A percentile compares a stretch with the other conserved stretches of the same genome.
Evolutionary conservation across 75 land plant genomes (phyloP).

Genomic region (Sequoia sempervirens): DNA sequence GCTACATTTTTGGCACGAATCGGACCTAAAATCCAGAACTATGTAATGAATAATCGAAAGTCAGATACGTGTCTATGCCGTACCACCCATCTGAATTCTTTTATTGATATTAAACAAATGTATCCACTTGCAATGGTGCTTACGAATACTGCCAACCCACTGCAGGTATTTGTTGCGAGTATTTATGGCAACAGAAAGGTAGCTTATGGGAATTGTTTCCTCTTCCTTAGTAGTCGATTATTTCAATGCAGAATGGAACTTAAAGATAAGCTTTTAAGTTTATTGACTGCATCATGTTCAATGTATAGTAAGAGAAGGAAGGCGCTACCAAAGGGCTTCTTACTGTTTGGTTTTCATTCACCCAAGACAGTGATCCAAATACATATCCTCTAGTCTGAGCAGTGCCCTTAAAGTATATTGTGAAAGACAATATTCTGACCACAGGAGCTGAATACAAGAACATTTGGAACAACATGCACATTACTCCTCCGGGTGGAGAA

Average conservation of each 20-base stretch:
- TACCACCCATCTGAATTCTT: neutral
- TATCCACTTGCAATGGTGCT: neutral
- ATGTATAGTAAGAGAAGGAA: neutral
- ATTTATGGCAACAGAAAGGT: neutral
- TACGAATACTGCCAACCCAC: neutral
- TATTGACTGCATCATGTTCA: neutral
- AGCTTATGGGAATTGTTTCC: neutral
- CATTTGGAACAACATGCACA: slow-evolving; percentile 53
- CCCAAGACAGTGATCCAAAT: slow-evolving; percentile 76
- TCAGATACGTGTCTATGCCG: neutral
- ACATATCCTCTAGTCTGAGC: slow-evolving; percentile 36
- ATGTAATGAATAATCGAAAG: no score
- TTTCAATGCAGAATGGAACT: neutral
- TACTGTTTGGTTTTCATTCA: slow-evolving; percentile 2
- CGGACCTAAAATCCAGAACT: no score
- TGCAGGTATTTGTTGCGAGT: neutral
- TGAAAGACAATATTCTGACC: slow-evolving; percentile 50
- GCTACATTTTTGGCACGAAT: no score
- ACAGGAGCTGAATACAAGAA: slow-evolving; percentile 38
- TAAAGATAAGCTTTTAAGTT: neutral
- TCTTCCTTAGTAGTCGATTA: neutral
- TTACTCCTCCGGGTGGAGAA: slow-evolving; percentile 51
- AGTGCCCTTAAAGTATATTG: slow-evolving; percentile 33
- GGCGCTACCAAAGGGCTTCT: neutral
- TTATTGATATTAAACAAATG: neutral